Percentiles rank a stretch among this genome's conserved stretches.
These are phyloP conservation scores for Podospora didyma DNA, from an alignment of 495 filamentous ascomycete genomes.

Conservation along the genomic window DNA sequence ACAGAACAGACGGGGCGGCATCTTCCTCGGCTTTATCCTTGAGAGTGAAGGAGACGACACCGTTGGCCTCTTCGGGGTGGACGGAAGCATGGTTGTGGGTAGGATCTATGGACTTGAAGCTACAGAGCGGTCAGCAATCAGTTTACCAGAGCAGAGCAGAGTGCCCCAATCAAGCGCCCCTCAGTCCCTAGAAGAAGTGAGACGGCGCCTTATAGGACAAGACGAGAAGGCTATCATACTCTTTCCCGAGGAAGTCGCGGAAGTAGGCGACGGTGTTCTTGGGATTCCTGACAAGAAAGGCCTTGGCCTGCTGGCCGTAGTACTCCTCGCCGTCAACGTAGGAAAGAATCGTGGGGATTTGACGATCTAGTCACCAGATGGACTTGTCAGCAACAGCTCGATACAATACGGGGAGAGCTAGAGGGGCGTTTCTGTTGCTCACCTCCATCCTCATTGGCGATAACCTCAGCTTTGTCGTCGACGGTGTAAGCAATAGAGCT, in stretches of 20 bases:
- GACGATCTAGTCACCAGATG: slow-evolving; percentile 63
- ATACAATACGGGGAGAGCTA: neutral
- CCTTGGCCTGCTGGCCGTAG: slow-evolving; percentile 92
- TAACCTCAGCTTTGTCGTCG: slow-evolving; percentile 94
- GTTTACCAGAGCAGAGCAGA: neutral
- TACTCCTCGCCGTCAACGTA: slow-evolving; percentile 96
- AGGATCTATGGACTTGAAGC: slow-evolving; percentile 92
- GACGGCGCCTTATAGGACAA: neutral
- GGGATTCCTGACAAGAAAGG: slow-evolving; percentile 84
- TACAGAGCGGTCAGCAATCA: slow-evolving; percentile 24
- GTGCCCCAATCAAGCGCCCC: neutral
- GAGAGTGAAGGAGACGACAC: slow-evolving; percentile 76
- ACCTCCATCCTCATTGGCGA: slow-evolving; percentile 99
- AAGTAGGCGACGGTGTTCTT: slow-evolving; percentile 93
- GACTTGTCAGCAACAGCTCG: neutral
- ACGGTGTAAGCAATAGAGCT: slow-evolving; percentile 91
- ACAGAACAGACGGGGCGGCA: slow-evolving; percentile 57
- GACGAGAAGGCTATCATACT: slow-evolving; percentile 47
- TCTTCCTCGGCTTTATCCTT: slow-evolving; percentile 67
- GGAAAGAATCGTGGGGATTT: slow-evolving; percentile 91
- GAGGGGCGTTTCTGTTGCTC: slow-evolving; percentile 22
- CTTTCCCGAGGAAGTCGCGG: slow-evolving; percentile 90
- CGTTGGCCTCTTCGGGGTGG: slow-evolving; percentile 74
- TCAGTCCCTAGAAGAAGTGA: neutral
- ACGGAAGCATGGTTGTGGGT: slow-evolving; percentile 90